Percentiles rank a stretch among this genome's conserved stretches.
Conservation (phyloP, 192 early-diverging fungal genomes). For the Entomortierella lignicola region DNA sequence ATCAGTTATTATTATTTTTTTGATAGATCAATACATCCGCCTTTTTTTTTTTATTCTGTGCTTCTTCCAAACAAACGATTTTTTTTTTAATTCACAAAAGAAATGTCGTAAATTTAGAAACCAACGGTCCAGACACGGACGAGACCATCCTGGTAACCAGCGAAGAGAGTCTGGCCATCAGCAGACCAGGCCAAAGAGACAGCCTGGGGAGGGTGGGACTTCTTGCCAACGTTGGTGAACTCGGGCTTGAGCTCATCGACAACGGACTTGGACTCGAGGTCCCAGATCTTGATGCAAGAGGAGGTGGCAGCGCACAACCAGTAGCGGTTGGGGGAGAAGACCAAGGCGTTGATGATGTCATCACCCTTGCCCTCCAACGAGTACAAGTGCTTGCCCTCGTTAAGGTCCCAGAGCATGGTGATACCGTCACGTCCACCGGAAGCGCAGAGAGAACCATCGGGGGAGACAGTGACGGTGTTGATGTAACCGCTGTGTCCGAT, state of each 20-base stretch:
- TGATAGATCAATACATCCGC: not conserved
- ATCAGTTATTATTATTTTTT: no score
- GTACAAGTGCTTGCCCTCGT: slow-evolving; percentile 99
- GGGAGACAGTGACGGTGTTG: slow-evolving; percentile 97
- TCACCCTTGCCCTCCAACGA: slow-evolving; percentile 90
- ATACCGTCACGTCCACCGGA: slow-evolving; percentile 99
- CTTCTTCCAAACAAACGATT: not conserved
- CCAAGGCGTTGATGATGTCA: slow-evolving; percentile 95
- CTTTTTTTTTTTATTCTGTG: slow-evolving; percentile 4
- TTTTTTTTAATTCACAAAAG: slow-evolving; percentile 5
- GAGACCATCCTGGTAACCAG: slow-evolving; percentile 89
- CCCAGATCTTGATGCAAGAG: slow-evolving; percentile 99
- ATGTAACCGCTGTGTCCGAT: slow-evolving; percentile 98
- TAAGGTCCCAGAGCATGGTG: slow-evolving; percentile 99
- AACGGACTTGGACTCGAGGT: slow-evolving; percentile 97
- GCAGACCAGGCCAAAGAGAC: slow-evolving; percentile 98
- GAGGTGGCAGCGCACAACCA: slow-evolving; percentile 99
- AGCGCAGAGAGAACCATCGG: slow-evolving; percentile 99
- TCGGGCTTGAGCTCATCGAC: slow-evolving; percentile 93
- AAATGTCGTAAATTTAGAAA: slow-evolving; percentile 15
- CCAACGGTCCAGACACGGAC: slow-evolving; percentile 56
- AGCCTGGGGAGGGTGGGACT: slow-evolving; percentile 84
- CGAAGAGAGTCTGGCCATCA: slow-evolving; percentile 97
- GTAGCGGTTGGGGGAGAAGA: slow-evolving; percentile 99
- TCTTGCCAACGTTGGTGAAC: slow-evolving; percentile 77